These are phyloP conservation scores for Solanum tarapatanum DNA, from an alignment of 257 asterid genomes.

Conservation along the genomic window DNA sequence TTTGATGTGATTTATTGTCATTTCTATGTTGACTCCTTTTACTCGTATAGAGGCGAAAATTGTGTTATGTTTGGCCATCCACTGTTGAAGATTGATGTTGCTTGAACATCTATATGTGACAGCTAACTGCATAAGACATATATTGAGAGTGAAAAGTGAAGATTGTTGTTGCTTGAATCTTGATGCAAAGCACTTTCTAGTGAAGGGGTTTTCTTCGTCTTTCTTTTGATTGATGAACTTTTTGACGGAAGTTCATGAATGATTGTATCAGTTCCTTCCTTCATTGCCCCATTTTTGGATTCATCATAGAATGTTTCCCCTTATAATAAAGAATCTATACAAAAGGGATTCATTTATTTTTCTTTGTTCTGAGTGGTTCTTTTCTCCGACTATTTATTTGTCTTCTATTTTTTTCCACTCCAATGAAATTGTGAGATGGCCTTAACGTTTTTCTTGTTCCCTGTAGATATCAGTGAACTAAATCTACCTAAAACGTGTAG, in stretches of 20 bases:
- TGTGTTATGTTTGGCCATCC: not conserved
- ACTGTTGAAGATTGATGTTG: not conserved
- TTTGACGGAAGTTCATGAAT: not conserved
- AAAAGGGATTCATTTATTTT: not conserved
- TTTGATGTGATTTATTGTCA: not conserved
- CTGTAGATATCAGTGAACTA: conserved; percentile 70
- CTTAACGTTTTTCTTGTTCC: not conserved
- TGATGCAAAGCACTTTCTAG: not conserved
- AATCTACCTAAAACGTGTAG: conserved; percentile 76
- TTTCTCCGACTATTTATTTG: not conserved
- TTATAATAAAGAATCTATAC: not conserved
- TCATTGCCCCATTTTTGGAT: not conserved
- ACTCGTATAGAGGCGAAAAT: not conserved
- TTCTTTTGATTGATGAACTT: not conserved
- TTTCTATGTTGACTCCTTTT: not conserved
- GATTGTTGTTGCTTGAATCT: not conserved
- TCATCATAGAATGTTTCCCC: not conserved
- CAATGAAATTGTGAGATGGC: not conserved
- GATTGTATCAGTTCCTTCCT: not conserved
- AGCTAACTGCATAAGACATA: not conserved
- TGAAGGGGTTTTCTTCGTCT: not conserved
- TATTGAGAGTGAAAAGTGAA: not conserved
- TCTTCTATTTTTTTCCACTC: not conserved
- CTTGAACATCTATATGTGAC: not conserved
- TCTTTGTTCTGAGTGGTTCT: not conserved